Percentiles rank a stretch among this genome's conserved stretches.
These are phyloP conservation scores for Sporothrix dimorphospora DNA, from an alignment of 2,329 filamentous ascomycete species.

Conservation along the genomic window DNA sequence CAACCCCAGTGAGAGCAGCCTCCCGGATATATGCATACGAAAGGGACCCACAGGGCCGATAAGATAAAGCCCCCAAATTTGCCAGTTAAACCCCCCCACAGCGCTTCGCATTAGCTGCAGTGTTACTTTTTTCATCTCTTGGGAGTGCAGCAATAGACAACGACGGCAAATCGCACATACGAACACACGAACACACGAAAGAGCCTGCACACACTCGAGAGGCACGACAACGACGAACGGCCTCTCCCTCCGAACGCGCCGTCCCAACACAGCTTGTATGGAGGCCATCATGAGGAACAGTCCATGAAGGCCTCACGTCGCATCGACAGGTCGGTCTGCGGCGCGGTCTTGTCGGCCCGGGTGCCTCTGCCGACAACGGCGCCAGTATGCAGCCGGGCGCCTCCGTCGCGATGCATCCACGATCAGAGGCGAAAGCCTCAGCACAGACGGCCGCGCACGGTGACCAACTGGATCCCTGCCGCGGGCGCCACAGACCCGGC, in stretches of 20 bases:
- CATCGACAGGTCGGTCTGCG: conserved; percentile 63
- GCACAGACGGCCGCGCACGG: neutral
- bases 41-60: too few species aligned
- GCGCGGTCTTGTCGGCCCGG: conserved; percentile 56
- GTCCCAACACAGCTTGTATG: conserved; percentile 28
- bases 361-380: conserved; percentile 33
- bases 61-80: conserved; percentile 26
- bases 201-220: neutral
- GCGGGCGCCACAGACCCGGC: conserved; percentile 29
- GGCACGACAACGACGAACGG: neutral
- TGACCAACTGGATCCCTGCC: neutral
- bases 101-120: neutral
- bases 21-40: too few species aligned
- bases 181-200: neutral
- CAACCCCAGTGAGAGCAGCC: too few species aligned
- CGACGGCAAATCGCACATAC: neutral
- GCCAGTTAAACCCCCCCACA: neutral
- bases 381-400: neutral
- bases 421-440: neutral
- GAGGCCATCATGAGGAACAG: conserved; percentile 53
- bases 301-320: conserved; percentile 64
- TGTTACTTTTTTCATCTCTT: conserved; percentile 23
- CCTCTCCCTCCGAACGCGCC: neutral
- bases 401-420: conserved; percentile 26
- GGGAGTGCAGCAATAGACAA: neutral